These are phyloP conservation scores for Scolecobasidium constrictum DNA, from an alignment of 2,329 filamentous ascomycete genomes.

Conservation along the genomic window DNA sequence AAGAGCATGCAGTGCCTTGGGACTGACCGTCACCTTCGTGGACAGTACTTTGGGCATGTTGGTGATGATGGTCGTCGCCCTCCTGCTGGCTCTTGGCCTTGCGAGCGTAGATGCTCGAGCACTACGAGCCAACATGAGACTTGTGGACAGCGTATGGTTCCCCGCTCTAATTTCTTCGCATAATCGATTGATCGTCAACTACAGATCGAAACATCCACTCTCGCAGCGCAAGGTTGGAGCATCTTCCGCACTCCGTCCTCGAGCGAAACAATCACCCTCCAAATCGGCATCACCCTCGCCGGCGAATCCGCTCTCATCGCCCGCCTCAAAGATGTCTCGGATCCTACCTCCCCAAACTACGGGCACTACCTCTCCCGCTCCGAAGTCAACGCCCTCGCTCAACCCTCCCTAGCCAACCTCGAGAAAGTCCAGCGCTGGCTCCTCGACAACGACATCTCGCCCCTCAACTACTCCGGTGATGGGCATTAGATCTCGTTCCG, in stretches of 20 bases:
- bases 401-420: constrained; percentile 26
- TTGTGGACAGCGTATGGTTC: constrained; percentile 7
- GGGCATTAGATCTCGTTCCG: constrained; percentile 32
- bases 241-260: constrained; percentile 4
- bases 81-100: not conserved
- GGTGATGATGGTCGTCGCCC: too few species aligned
- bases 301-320: constrained; percentile 26
- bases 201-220: constrained; percentile 2
- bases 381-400: constrained; percentile 33
- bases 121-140: constrained; percentile 7
- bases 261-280: constrained; percentile 17
- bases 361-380: constrained; percentile 37
- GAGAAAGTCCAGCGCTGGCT: constrained; percentile 33
- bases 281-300: constrained; percentile 21
- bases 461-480: constrained; percentile 23
- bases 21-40: too few species aligned
- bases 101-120: not conserved
- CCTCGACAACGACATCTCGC: constrained; percentile 24
- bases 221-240: constrained; percentile 5
- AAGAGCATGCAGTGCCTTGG: too few species aligned
- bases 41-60: too few species aligned
- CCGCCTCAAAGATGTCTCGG: constrained; percentile 31
- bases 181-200: too few species aligned
- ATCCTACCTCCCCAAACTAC: constrained; percentile 35
- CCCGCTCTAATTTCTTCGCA: too few species aligned